Conservation (phyloP, 495 filamentous ascomycete genomes). For the Aspergillus ellipticus region DNA sequence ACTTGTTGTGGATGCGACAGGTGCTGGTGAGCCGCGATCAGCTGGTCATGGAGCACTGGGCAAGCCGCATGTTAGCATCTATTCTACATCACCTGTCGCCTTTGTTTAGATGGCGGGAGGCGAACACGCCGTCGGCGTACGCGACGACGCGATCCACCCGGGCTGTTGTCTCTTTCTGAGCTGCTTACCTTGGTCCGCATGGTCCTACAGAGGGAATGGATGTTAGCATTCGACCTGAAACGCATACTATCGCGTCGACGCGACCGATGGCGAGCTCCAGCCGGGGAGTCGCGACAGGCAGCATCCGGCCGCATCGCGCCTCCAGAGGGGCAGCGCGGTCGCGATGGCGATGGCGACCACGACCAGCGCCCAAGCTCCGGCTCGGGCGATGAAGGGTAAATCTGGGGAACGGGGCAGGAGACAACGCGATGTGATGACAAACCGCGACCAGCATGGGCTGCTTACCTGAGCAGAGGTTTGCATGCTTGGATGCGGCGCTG, state of each 20-base stretch:
- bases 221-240: constrained; percentile 5
- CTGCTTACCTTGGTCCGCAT: constrained; percentile 51
- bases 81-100: too few relatives aligned
- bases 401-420: constrained; percentile 21
- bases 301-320: constrained; percentile 2
- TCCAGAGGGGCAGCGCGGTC: constrained; percentile 4
- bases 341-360: constrained; percentile 3
- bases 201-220: constrained; percentile 33
- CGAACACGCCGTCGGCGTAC: background rate
- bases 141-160: background rate
- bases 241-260: background rate
- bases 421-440: constrained; percentile 44
- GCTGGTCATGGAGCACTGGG: constrained; percentile 52
- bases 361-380: background rate
- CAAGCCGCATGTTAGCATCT: constrained; percentile 20
- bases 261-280: constrained; percentile 6
- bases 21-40: constrained; percentile 48
- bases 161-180: background rate
- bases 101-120: background rate
- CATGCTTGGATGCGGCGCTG: constrained; percentile 56
- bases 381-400: constrained; percentile 10
- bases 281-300: constrained; percentile 2
- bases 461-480: constrained; percentile 56
- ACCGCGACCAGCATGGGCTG: constrained; percentile 32
- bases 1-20: constrained; percentile 36